Percentiles rank a stretch among this genome's conserved stretches.
phyloP scores from a whole-genome alignment of 192 early-diverging fungal genomes.

The Entomortierella parvispora region DNA sequence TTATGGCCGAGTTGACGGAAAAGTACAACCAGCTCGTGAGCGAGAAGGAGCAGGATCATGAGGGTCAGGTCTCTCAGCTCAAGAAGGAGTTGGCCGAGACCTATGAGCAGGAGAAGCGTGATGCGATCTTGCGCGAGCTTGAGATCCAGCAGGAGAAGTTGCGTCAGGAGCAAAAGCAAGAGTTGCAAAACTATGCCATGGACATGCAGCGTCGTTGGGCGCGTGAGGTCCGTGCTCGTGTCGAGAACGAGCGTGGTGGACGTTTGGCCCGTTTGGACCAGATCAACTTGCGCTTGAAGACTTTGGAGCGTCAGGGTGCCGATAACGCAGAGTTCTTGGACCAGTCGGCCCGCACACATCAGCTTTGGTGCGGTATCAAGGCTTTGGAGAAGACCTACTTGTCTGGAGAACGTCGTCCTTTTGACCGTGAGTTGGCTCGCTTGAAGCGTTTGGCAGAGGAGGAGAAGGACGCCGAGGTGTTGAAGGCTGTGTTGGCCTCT shows the following conservation, averaged over 20 bases:
- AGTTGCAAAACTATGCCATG: slow-evolving; percentile 72
- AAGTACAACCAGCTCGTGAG: slow-evolving; percentile 57
- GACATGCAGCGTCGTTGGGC: slow-evolving; percentile 83
- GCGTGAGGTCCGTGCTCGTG: slow-evolving; percentile 76
- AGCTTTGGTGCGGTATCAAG: slow-evolving; percentile 70
- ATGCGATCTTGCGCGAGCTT: slow-evolving; percentile 52
- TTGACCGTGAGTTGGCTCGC: slow-evolving; percentile 77
- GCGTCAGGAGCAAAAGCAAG: slow-evolving; percentile 63
- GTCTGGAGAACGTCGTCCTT: slow-evolving; percentile 62
- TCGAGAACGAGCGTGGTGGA: slow-evolving; percentile 92
- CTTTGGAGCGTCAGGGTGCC: slow-evolving; percentile 74
- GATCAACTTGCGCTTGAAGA: slow-evolving; percentile 78
- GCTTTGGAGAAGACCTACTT: slow-evolving; percentile 68
- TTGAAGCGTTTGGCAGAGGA: slow-evolving; percentile 62
- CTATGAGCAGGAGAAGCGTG: slow-evolving; percentile 53
- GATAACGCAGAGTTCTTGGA: slow-evolving; percentile 76
- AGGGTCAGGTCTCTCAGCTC: slow-evolving; percentile 70
- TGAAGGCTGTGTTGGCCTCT: slow-evolving; percentile 70
- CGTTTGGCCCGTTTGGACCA: slow-evolving; percentile 88
- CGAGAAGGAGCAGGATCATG: slow-evolving; percentile 59
- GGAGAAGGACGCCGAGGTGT: slow-evolving; percentile 64
- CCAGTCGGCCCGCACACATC: slow-evolving; percentile 68
- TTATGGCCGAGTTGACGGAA: slow-evolving; percentile 49
- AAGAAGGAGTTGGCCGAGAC: slow-evolving; percentile 61
- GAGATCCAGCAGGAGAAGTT: slow-evolving; percentile 53